Conservation (phyloP, 1,139 yeast genomes). For the Yamadazyma sp. region DNA sequence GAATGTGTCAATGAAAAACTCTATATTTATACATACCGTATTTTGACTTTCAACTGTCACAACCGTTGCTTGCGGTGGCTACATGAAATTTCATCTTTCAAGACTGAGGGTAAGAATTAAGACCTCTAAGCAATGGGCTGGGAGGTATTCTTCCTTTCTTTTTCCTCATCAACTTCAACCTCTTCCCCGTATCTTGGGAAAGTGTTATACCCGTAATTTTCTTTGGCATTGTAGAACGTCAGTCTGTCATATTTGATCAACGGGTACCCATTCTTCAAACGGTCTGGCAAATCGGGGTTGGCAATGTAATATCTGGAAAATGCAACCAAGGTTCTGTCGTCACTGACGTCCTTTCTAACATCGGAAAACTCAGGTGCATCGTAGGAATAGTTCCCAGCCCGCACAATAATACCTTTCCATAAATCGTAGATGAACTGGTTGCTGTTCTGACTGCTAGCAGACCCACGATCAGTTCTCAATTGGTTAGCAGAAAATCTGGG, state of each 20-base stretch:
- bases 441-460: slow-evolving; percentile 8
- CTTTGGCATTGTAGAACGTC: slow-evolving; percentile 14
- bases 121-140: not conserved
- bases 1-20: no score
- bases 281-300: slow-evolving; percentile 54
- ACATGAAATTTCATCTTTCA: no score
- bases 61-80: not conserved
- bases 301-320: slow-evolving; percentile 49
- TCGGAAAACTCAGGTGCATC: slow-evolving; percentile 23
- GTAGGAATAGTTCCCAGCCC: slow-evolving; percentile 46
- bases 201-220: slow-evolving; percentile 21
- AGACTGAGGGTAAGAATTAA: no score
- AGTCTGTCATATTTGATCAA: slow-evolving; percentile 29
- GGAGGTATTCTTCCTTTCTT: slow-evolving; percentile 8
- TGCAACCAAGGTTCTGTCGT: slow-evolving; percentile 43
- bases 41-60: no score
- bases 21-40: not conserved
- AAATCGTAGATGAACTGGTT: slow-evolving; percentile 38
- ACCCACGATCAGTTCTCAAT: slow-evolving; percentile 11
- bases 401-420: slow-evolving; percentile 48
- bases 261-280: slow-evolving; percentile 43
- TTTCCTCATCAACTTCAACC: slow-evolving; percentile 16
- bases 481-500: slow-evolving; percentile 25
- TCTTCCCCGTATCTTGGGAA: slow-evolving; percentile 8
- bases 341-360: slow-evolving; percentile 24